A percentile compares a stretch with the other conserved stretches of the same genome.
phyloP scores from a whole-genome alignment of 2,329 filamentous ascomycete species.

The Purpureocillium lavendulum region DNA sequence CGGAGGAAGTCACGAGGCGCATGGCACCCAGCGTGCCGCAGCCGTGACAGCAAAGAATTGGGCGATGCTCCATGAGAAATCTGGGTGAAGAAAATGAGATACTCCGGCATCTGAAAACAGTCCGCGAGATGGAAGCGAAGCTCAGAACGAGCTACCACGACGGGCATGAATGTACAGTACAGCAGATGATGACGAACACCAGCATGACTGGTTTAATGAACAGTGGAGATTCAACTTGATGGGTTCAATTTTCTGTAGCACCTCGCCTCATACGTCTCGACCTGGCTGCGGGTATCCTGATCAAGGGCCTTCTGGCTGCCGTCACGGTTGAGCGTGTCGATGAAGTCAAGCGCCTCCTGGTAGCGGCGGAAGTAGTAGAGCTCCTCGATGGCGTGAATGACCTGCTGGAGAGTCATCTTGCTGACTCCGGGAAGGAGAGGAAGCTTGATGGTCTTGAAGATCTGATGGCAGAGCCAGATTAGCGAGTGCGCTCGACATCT shows the following conservation, averaged over 20 bases:
- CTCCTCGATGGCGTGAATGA: slow-evolving; percentile 49
- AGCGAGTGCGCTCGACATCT: not conserved
- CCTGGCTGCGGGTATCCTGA: slow-evolving; percentile 28
- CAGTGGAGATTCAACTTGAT: not conserved
- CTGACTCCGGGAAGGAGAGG: slow-evolving; percentile 27
- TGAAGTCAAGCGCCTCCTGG: slow-evolving; percentile 33
- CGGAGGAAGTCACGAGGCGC: no score
- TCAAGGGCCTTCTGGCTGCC: slow-evolving; percentile 28
- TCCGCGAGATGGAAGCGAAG: no score
- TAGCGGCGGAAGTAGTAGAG: slow-evolving; percentile 46
- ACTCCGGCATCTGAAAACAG: no score
- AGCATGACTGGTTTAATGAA: not conserved
- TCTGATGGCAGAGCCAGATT: slow-evolving; percentile 20
- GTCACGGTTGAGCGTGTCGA: slow-evolving; percentile 23
- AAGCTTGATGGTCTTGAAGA: slow-evolving; percentile 32
- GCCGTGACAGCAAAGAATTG: no score
- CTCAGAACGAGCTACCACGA: no score
- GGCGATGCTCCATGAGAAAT: no score
- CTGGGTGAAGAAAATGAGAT: no score
- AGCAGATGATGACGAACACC: not conserved
- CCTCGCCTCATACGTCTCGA: slow-evolving; percentile 33
- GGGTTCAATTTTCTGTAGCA: slow-evolving; percentile 25
- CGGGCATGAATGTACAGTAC: no score
- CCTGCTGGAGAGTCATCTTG: slow-evolving; percentile 41
- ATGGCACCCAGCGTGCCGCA: no score